These are phyloP conservation scores for Mycena galericulata DNA, from an alignment of 768 basidiomycete species.

Conservation along the genomic window DNA sequence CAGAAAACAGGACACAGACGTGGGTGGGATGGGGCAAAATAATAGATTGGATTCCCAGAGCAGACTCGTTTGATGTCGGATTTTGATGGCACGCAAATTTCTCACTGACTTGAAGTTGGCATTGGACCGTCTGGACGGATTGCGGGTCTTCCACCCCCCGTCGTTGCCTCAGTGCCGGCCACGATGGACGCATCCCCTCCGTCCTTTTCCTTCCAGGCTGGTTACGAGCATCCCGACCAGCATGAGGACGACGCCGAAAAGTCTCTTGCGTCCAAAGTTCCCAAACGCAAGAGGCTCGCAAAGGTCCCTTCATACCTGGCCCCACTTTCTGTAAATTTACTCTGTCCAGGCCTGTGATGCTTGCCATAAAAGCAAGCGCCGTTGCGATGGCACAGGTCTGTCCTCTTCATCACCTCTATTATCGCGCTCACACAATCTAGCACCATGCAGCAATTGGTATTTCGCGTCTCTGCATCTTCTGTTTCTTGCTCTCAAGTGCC, in stretches of 20 bases:
- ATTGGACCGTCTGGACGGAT: neutral
- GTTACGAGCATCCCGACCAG: constrained; percentile 35
- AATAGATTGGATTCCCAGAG: neutral
- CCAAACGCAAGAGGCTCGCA: constrained; percentile 67
- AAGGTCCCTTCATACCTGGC: constrained; percentile 49
- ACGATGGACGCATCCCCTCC: constrained; percentile 30
- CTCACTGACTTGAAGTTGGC: neutral
- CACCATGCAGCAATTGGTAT: constrained; percentile 87
- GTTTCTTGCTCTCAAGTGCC: constrained; percentile 17
- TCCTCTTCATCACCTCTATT: constrained; percentile 32
- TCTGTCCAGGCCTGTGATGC: constrained; percentile 74
- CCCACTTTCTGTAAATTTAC: neutral
- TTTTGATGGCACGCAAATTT: neutral
- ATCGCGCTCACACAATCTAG: constrained; percentile 49
- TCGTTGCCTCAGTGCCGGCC: constrained; percentile 21
- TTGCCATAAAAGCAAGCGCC: constrained; percentile 87
- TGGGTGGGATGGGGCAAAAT: too few species aligned
- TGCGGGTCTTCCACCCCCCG: constrained; percentile 12
- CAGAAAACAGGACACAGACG: neutral
- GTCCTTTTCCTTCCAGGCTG: constrained; percentile 29
- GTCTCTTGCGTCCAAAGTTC: constrained; percentile 51
- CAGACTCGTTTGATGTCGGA: neutral
- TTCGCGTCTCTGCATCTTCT: constrained; percentile 21
- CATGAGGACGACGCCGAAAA: constrained; percentile 44
- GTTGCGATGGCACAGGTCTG: constrained; percentile 85